Evolutionary conservation across 1,139 yeast species (phyloP).

Genomic region (Geotrichum europaeum): DNA sequence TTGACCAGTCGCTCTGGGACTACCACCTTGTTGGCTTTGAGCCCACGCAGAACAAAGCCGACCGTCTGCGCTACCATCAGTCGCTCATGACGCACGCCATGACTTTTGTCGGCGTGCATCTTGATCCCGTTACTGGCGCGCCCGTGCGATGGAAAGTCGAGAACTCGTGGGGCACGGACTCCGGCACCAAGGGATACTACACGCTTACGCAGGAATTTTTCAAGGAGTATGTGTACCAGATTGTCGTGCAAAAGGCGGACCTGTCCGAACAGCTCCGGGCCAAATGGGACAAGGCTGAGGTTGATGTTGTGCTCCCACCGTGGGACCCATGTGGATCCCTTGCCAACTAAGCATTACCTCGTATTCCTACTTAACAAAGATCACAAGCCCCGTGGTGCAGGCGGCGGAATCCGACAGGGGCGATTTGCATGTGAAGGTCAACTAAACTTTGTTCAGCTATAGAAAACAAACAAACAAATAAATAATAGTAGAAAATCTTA

Average conservation of each 20-base stretch:
- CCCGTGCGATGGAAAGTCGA: conserved; percentile 80
- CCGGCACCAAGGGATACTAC: conserved; percentile 69
- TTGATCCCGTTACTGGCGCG: conserved; percentile 43
- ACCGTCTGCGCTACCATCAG: conserved; percentile 51
- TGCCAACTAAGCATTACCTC: conserved; percentile 38
- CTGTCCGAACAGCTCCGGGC: conserved; percentile 41
- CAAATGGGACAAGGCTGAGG: conserved; percentile 34
- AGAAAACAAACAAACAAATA: no score
- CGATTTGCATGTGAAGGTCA: no score
- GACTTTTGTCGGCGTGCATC: conserved; percentile 70
- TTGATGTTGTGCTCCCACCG: conserved; percentile 51
- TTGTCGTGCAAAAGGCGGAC: conserved; percentile 49
- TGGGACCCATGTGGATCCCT: conserved; percentile 89
- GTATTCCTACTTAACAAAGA: no score
- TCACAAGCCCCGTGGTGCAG: no score
- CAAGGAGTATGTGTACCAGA: conserved; percentile 76
- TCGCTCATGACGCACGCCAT: conserved; percentile 83
- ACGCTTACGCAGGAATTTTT: conserved; percentile 81
- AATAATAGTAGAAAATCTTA: no score
- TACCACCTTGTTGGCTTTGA: conserved; percentile 58
- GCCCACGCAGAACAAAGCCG: conserved; percentile 51
- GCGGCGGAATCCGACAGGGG: no score
- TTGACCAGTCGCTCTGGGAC: conserved; percentile 65
- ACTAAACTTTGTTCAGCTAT: no score
- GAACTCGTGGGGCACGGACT: conserved; percentile 74